Evolutionary conservation across 257 asterid species (phyloP), one percentile per base, ranked within the genome.

Genomic region (Solanum sejunctum): DNA sequence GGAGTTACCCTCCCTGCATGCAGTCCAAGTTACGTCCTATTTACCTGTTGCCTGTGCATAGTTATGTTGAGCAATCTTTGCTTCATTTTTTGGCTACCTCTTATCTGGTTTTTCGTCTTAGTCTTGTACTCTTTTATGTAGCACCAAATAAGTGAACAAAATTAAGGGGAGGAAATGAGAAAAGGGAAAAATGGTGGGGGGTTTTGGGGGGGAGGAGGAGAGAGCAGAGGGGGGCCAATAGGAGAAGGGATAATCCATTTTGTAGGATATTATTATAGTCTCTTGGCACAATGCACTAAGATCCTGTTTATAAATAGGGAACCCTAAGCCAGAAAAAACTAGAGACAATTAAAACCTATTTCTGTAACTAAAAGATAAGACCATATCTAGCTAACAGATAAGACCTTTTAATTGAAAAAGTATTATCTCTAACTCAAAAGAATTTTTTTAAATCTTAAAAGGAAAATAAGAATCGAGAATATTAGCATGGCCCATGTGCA

Each of bases 401-500:
- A 23, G 23, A 9, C 82, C 23, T 49, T 47, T 23, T 13, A 49
- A 75, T 49, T 45, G 21, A 49, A 49, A 32, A 36, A 75, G 43
- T 75, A 49, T 23, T 23, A 72, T 47, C 26, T 75, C 43, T 16
- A 75, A 21, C 60, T 75, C 23, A 8, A 4, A 49, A 49, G 32
- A 75, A 23, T 21, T n/a, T 23, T 16, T 18, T 18, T 45, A 15
- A 28, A 16, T 28, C 5, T 39, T 75, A 4, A 13, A 13, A 36
- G 41, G 41, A 36, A 36, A 36, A 36, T 36, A 67, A 67, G 36
- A 36, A 39, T 5, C 6, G 88, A 86, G 90, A 87, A 87, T 88
- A 89, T 87, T 88, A 83, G 91, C 89, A 88, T 90, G 90, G 89
- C 86, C 90, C 91, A 86, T 86, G 89, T 86, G 85, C 18, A 70